Evolutionary conservation across 306 rosid species (phyloP), one percentile per base, ranked within the genome.

Genomic region (Carpinus viminea): DNA sequence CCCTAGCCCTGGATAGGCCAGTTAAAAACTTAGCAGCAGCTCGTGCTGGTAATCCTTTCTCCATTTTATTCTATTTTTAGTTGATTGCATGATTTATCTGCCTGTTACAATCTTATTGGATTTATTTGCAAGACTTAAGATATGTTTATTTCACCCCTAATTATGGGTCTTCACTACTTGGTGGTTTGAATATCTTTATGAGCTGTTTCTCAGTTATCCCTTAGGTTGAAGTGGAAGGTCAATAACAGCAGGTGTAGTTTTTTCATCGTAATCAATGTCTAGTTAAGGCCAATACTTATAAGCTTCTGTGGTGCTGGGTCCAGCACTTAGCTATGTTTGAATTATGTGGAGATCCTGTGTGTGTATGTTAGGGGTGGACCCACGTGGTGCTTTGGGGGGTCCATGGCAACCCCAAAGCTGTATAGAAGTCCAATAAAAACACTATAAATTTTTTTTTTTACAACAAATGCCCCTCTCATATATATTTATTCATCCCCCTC

Each of bases 1-100:
- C 92, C 15, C 34, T 88, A 75, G 97, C 97, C 74, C 93, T 94
- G 57, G 84, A 85, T 80, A 86, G 81, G 88, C 98, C 90, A 52
- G 88, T 86, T 76, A 87, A 86, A 68, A 91, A 81, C 84, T 64
- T 82, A 82, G 76, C 86, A 85, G 85, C 92, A 47, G 12, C 66
- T 12, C 86, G 89, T 66, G 75, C 83, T 70, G 98, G 98, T 90
- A 80, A 78, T 81, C 69, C 24, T 84, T 81, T 48, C 55, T 64
- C 20, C 70, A 48, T 78, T 61, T 46, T 77, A 45, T 71, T 52
- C 21, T 71, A 18, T 59, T 55, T 76, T 38, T 20, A 56, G 64
- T 72, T 75, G 69, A 26, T 41, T 41, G 54, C 60, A 54, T 51
- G 72, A 51, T 64, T 36, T 68, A 4, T 72, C 17, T 74, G 28